Percentiles rank a stretch among this genome's conserved stretches.
Conservation (phyloP, 1,284 basidiomycete species). For the Trametes pubescens region DNA sequence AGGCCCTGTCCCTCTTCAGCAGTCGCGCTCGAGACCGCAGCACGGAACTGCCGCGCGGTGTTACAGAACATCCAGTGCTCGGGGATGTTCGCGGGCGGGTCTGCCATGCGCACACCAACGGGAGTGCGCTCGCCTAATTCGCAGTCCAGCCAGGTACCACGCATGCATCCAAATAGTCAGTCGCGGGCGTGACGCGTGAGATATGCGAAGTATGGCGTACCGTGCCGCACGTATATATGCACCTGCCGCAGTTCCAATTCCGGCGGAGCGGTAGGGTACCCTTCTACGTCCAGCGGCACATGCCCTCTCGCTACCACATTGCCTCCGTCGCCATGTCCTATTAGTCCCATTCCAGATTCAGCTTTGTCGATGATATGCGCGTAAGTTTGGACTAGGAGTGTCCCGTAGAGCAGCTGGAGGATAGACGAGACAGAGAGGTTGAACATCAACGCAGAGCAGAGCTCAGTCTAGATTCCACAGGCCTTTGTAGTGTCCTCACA, state of each 20-base stretch:
- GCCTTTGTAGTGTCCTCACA: neutral
- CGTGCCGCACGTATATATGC: slow-evolving; percentile 78
- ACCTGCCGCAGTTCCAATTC: slow-evolving; percentile 72
- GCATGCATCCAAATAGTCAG: neutral
- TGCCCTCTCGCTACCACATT: slow-evolving; percentile 23
- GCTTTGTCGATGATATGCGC: slow-evolving; percentile 11
- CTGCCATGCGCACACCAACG: slow-evolving; percentile 68
- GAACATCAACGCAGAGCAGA: slow-evolving; percentile 23
- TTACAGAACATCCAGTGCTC: slow-evolving; percentile 77
- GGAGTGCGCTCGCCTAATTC: slow-evolving; percentile 74
- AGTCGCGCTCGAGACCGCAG: slow-evolving; percentile 51
- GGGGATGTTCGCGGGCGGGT: slow-evolving; percentile 70
- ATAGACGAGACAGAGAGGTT: slow-evolving; percentile 20
- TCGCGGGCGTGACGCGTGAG: neutral
- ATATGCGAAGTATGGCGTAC: slow-evolving; percentile 48
- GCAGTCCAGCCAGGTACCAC: neutral
- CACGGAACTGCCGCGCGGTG: slow-evolving; percentile 60
- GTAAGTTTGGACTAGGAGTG: slow-evolving; percentile 23
- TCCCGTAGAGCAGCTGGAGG: slow-evolving; percentile 27
- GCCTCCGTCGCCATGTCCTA: slow-evolving; percentile 4
- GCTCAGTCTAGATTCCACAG: neutral
- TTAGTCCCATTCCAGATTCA: slow-evolving; percentile 17
- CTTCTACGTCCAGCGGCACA: slow-evolving; percentile 61
- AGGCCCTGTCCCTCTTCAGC: slow-evolving; percentile 21
- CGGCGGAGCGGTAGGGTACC: slow-evolving; percentile 65